Evolutionary conservation across 805 yeast genomes (phyloP), one percentile per base, ranked within the genome.

Genomic region (Metschnikowia rubicola): DNA sequence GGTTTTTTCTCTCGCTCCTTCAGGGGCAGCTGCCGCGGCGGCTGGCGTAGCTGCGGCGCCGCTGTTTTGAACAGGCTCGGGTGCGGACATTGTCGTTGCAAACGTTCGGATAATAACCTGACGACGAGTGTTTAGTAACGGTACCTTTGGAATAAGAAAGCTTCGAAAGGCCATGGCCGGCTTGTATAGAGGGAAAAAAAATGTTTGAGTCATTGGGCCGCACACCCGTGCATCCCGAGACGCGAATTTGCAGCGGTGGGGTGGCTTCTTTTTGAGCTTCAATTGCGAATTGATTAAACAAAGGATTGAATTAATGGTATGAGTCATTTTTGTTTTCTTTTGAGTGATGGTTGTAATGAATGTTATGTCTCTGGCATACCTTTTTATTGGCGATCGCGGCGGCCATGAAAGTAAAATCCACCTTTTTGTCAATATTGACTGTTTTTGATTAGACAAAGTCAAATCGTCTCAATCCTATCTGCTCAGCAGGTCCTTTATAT

Each of bases 1-100:
- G 36, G 89, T 82, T 38, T 86, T 86, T 31, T 41, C 46, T 21
- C 50, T 45, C 37, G 41, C 44, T 32, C 47, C 52, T 19, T 41
- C 50, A 4, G 38, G 50, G 17, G 41, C 44, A n/a, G 47, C 41
- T 15, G 44, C 41, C 33, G 51, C 49, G 12, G 43, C 50, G 36
- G 42, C 44, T 19, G 41, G 13, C 29, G 50, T 43, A 12, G 43
- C 15, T 10, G 40, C 35, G 10, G 47, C 38, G 15, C 30, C 40
- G 11, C 43, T n/a, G 8, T 26, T 30, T 30, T 36, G 35, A 19
- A 30, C 35, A 30, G 41, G 32, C 41, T 54, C 47, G 47, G 30
- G 44, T 35, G 46, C 56, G 36, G 58, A 53, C 58, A 55, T 55
- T 17, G 43, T 48, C 46, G 42, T 39, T 10, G 45, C 43, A 19